These are phyloP conservation scores for Colletotrichum karsti DNA, from an alignment of 2,329 filamentous ascomycete species.

Conservation along the genomic window DNA sequence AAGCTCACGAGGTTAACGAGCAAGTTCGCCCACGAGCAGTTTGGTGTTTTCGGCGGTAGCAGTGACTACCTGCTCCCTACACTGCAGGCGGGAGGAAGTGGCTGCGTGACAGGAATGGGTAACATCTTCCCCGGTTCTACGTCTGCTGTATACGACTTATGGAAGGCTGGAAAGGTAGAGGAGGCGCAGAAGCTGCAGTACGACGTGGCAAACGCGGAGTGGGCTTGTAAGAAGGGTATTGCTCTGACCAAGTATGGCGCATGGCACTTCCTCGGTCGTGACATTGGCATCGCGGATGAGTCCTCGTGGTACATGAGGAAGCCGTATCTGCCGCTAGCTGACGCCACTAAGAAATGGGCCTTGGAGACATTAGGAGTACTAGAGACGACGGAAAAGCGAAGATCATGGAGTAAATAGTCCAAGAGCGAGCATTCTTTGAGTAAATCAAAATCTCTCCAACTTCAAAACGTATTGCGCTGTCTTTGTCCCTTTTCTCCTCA, in stretches of 20 bases:
- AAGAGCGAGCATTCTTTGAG: too few relatives aligned
- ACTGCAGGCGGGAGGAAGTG: conserved; percentile 47
- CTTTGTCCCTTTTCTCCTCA: too few relatives aligned
- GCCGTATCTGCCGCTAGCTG: conserved; percentile 48
- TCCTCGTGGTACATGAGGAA: conserved; percentile 49
- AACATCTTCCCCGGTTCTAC: conserved; percentile 55
- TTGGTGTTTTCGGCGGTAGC: conserved; percentile 52
- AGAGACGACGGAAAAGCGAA: conserved; percentile 40
- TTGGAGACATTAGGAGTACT: conserved; percentile 48
- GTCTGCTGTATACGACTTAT: conserved; percentile 49
- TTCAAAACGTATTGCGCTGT: too few relatives aligned
- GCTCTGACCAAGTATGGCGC: conserved; percentile 55
- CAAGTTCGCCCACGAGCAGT: conserved; percentile 46
- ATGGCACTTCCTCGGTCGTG: conserved; percentile 49
- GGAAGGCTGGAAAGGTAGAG: conserved; percentile 44
- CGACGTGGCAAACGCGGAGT: conserved; percentile 54
- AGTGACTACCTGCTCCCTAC: conserved; percentile 53
- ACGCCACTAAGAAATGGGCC: conserved; percentile 50
- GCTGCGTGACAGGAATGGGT: conserved; percentile 54
- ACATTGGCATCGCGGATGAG: conserved; percentile 44
- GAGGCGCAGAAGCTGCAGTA: conserved; percentile 50
- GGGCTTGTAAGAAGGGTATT: conserved; percentile 59
- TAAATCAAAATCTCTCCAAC: too few relatives aligned
- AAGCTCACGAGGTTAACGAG: conserved; percentile 60
- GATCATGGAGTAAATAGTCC: conserved; percentile 17